Percentiles rank a stretch among this genome's conserved stretches.
phyloP scores from a whole-genome alignment of 352 stramenopile genomes.

The Aphanomyces cochlioides region DNA sequence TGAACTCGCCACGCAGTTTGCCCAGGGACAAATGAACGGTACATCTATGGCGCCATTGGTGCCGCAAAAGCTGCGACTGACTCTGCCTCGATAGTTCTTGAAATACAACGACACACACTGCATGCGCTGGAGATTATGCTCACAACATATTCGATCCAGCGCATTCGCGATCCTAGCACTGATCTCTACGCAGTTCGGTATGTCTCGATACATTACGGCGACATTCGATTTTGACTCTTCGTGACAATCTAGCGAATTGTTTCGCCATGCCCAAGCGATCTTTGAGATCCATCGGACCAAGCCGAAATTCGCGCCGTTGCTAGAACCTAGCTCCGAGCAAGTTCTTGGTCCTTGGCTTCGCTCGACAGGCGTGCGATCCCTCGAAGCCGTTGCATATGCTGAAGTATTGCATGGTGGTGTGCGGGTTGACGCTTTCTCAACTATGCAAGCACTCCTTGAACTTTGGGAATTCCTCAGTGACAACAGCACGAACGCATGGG shows the following conservation, averaged over 20 bases:
- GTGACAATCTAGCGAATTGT: neutral
- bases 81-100: neutral
- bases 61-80: too few relatives aligned
- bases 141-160: neutral
- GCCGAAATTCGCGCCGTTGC: slow-evolving; percentile 14
- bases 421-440: slow-evolving; percentile 14
- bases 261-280: slow-evolving; percentile 15
- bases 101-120: slow-evolving; percentile 10
- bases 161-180: slow-evolving; percentile 19
- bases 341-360: neutral
- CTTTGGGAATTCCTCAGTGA: slow-evolving; percentile 11
- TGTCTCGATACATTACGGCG: neutral
- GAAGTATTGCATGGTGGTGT: neutral
- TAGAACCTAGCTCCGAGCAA: neutral
- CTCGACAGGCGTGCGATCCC: neutral
- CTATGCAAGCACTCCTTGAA: neutral
- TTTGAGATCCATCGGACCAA: slow-evolving; percentile 24
- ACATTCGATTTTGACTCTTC: neutral
- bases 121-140: slow-evolving; percentile 17
- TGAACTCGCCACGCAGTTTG: slow-evolving; percentile 8
- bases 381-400: neutral
- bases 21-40: slow-evolving; percentile 1
- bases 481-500: neutral
- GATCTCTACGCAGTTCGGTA: slow-evolving; percentile 23
- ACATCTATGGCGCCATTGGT: neutral